Conservation (phyloP, 306 rosid genomes). For the Quercus dentata region DNA sequence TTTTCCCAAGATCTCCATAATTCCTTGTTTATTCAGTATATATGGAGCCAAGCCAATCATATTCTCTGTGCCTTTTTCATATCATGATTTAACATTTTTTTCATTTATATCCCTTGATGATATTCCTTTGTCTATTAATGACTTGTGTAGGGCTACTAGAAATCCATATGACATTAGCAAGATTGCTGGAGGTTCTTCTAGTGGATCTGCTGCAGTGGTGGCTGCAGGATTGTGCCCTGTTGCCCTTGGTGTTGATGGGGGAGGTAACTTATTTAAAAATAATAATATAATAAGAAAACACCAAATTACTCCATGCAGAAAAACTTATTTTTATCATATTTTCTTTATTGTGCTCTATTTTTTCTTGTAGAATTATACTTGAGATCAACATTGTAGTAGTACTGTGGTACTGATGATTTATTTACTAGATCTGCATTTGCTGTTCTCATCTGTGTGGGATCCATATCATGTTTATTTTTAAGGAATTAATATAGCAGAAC, state of each 20-base stretch:
- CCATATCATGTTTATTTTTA: too few relatives aligned
- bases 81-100: too few relatives aligned
- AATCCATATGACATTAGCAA: conserved; percentile 61
- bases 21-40: neutral
- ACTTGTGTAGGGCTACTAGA: conserved; percentile 57
- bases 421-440: too few relatives aligned
- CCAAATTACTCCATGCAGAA: neutral
- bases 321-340: too few relatives aligned
- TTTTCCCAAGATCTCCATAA: neutral
- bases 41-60: neutral
- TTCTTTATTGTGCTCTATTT: too few relatives aligned
- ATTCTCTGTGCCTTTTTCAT: too few relatives aligned
- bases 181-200: conserved; percentile 91
- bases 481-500: too few relatives aligned
- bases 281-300: neutral
- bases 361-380: too few relatives aligned
- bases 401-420: too few relatives aligned
- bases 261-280: conserved; percentile 51
- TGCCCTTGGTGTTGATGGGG: conserved; percentile 96
- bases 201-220: conserved; percentile 95
- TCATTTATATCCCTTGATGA: neutral
- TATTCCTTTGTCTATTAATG: neutral
- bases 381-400: too few relatives aligned
- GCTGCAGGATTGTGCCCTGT: conserved; percentile 93
- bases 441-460: too few relatives aligned